Base-by-base conservation (phyloP, 1,284 basidiomycete species). In the Puccinia hordei region DNA sequence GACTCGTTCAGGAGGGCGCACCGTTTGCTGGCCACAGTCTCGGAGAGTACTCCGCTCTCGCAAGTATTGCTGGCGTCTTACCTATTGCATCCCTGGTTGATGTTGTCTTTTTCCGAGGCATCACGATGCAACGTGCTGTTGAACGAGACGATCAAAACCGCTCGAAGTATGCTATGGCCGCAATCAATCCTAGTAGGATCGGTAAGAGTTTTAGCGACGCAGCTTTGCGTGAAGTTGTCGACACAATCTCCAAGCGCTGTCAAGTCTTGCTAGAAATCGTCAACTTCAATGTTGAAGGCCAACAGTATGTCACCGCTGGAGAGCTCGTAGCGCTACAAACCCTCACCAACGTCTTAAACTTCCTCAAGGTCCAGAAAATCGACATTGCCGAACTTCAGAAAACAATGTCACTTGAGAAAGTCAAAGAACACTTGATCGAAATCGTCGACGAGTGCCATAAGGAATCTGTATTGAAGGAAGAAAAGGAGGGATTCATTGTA, bases 71-170 rank as follows among this genome's bases (percentile, higher is more conserved):
- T 61, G 94, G 95, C 86, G 93, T 97, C 66, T 90, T 99, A 65
- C 92, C 93, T 61, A 94, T 98, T 85, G 93, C 95, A 46, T 91
- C 94, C n/a, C 90, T 99, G 73, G 94, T 96, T 84, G 95, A 98
- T 84, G 93, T 99, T 85, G 96, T 99, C 63, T 98, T 99, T 90
- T 98, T 98, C 87, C 94, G 96, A 87, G 96, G 96, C 85, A 96
- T 99, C 85, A 98, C 96, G 72, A 99, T 99, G 96, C 95, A 98
- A 86, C 93, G 95, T 63, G 95, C 95, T 27, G 95, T 98, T 81
- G 93, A 96, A 87, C 93, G 96, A 68, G 96, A 98, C 85, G 88
- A 91, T 2, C 88, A 93, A 81, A 95, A 95, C 85, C 90, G 96
- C 73, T 95, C 93, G 46, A 94, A 96, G 86, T 99, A 98, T 85